Conservation (phyloP, 352 stramenopile genomes). For the Globisporangium carolinianum region DNA sequence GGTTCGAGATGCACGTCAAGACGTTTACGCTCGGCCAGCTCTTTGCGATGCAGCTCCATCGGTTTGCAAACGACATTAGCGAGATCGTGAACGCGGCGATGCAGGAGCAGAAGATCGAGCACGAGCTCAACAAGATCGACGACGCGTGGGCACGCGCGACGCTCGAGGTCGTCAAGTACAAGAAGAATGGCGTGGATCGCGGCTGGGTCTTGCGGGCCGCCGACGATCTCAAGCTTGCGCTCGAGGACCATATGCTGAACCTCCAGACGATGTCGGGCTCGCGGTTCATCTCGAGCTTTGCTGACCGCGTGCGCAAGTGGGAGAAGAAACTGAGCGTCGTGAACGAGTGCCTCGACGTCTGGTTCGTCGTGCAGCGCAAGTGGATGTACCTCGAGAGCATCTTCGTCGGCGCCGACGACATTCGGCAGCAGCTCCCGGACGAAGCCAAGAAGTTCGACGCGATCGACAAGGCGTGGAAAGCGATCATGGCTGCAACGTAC, state of each 20-base stretch:
- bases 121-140: constrained; percentile 91
- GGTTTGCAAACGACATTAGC: constrained; percentile 86
- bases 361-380: constrained; percentile 92
- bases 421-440: constrained; percentile 89
- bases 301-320: constrained; percentile 88
- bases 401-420: constrained; percentile 91
- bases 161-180: constrained; percentile 91
- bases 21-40: constrained; percentile 89
- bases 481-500: constrained; percentile 89
- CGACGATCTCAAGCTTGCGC: constrained; percentile 74
- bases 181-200: constrained; percentile 85
- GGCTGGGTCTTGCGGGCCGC: constrained; percentile 79
- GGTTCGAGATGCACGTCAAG: constrained; percentile 92
- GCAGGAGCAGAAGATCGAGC: constrained; percentile 93
- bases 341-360: constrained; percentile 89
- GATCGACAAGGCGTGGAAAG: constrained; percentile 91
- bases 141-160: constrained; percentile 84
- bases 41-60: constrained; percentile 90
- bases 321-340: constrained; percentile 88
- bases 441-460: constrained; percentile 93
- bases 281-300: constrained; percentile 88
- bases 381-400: constrained; percentile 96
- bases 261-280: constrained; percentile 88
- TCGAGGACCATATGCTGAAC: constrained; percentile 88
- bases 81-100: constrained; percentile 92